phyloP scores from a whole-genome alignment of 2,329 filamentous ascomycete species.

The Xylariales sp. region DNA sequence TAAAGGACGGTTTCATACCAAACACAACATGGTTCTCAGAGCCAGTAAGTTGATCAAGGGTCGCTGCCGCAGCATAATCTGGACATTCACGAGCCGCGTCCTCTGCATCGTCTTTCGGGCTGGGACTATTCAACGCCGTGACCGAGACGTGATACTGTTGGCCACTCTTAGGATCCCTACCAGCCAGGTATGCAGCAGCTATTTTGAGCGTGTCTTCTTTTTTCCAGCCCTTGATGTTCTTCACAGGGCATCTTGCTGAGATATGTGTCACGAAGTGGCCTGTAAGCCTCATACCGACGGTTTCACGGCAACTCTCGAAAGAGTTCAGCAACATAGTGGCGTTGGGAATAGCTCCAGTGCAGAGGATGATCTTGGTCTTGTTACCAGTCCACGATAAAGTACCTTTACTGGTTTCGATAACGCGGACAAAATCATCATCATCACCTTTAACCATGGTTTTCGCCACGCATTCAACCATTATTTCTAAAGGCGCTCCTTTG shows the following conservation, averaged over 20 bases:
- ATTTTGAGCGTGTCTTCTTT: background rate
- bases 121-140: background rate
- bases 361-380: background rate
- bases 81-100: background rate
- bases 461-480: background rate
- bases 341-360: background rate
- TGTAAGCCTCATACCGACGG: background rate
- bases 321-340: background rate
- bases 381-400: background rate
- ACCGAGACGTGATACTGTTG: background rate
- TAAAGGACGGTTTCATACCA: too few relatives aligned
- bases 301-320: background rate
- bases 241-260: too few relatives aligned
- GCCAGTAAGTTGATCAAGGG: background rate
- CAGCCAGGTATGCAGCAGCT: background rate
- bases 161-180: background rate
- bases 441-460: background rate
- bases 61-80: background rate
- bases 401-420: background rate
- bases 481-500: background rate
- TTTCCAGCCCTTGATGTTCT: too few relatives aligned
- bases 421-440: background rate
- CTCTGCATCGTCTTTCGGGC: background rate
- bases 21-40: background rate
- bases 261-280: background rate